These are phyloP conservation scores for Penicillium sp. DNA, from an alignment of 2,329 filamentous ascomycete genomes.

Conservation along the genomic window DNA sequence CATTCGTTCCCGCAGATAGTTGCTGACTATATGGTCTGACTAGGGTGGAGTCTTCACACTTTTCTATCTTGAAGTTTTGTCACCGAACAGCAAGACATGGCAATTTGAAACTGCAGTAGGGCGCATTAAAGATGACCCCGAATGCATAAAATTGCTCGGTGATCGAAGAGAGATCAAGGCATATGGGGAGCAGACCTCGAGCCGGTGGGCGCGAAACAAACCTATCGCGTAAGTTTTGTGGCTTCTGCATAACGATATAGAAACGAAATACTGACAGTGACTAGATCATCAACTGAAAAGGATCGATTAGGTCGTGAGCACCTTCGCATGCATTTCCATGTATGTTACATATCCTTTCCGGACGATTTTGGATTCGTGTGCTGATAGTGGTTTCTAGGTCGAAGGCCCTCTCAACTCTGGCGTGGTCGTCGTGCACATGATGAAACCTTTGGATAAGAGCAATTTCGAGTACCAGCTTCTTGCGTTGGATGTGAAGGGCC, in stretches of 20 bases:
- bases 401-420: constrained; percentile 68
- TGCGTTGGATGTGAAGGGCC: constrained; percentile 67
- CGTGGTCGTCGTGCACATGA: constrained; percentile 67
- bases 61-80: constrained; percentile 74
- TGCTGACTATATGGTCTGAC: not conserved
- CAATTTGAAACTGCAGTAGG: constrained; percentile 83
- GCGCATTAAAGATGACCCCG: constrained; percentile 62
- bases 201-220: constrained; percentile 65
- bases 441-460: constrained; percentile 54
- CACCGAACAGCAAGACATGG: constrained; percentile 71
- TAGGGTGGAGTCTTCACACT: constrained; percentile 70
- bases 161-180: constrained; percentile 66
- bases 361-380: not conserved
- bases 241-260: not conserved
- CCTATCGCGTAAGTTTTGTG: constrained; percentile 42
- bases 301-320: constrained; percentile 72
- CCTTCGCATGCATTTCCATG: constrained; percentile 75
- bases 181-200: constrained; percentile 70
- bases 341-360: constrained; percentile 33
- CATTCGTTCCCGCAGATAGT: not conserved
- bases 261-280: not conserved
- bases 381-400: constrained; percentile 45
- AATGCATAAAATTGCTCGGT: constrained; percentile 66
- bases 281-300: constrained; percentile 56
- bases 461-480: constrained; percentile 73